Evolutionary conservation across 805 yeast genomes (phyloP).

Genomic region (Candida insectorum): DNA sequence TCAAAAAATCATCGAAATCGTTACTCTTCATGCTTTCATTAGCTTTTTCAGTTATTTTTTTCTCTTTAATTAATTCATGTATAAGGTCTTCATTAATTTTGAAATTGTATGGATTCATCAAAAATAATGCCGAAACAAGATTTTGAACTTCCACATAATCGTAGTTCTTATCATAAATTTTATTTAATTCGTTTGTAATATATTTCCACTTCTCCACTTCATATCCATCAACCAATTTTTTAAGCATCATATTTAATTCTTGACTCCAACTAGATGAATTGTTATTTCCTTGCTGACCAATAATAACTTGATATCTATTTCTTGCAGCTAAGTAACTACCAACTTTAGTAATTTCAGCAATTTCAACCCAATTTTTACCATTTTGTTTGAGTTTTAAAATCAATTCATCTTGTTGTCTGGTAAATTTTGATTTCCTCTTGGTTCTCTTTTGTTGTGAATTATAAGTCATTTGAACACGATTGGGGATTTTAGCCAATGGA

Average conservation of each 20-base stretch:
- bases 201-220: conserved; percentile 69
- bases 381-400: conserved; percentile 58
- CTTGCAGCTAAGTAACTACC: conserved; percentile 71
- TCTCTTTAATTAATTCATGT: conserved; percentile 35
- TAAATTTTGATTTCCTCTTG: conserved; percentile 64
- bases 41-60: conserved; percentile 32
- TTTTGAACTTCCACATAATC: conserved; percentile 55
- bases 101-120: conserved; percentile 52
- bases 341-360: conserved; percentile 61
- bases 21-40: conserved; percentile 14
- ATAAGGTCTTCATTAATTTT: conserved; percentile 51
- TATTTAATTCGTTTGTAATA: conserved; percentile 59
- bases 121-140: conserved; percentile 49
- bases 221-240: conserved; percentile 58
- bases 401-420: conserved; percentile 63
- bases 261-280: conserved; percentile 61
- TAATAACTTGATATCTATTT: conserved; percentile 73
- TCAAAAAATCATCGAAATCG: conserved; percentile 13
- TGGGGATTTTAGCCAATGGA: conserved; percentile 42
- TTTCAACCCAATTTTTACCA: conserved; percentile 72
- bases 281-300: conserved; percentile 77
- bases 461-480: conserved; percentile 40
- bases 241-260: conserved; percentile 51
- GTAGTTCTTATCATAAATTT: conserved; percentile 49
- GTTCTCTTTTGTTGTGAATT: conserved; percentile 47